Evolutionary conservation across 1,284 basidiomycete species (phyloP).

Genomic region (Termitomyces sp.): DNA sequence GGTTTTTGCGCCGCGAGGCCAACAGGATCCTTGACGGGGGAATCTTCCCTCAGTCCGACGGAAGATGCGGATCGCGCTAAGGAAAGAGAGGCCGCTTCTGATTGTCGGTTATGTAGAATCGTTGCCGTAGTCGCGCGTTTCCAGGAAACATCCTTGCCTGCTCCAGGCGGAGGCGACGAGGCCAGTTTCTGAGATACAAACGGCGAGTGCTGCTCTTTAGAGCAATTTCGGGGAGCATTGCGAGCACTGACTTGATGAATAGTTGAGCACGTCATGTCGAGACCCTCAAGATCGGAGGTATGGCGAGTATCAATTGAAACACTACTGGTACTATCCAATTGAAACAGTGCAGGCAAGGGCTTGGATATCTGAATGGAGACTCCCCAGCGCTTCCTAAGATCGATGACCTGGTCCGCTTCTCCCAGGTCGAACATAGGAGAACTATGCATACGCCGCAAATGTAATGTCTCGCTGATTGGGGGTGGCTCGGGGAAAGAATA

Average conservation of each 20-base stretch:
- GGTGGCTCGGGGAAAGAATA: constrained; percentile 40
- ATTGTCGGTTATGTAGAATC: background rate
- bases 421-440: constrained; percentile 32
- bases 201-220: background rate
- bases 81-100: background rate
- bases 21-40: background rate
- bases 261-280: background rate
- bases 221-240: background rate
- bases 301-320: constrained; percentile 3
- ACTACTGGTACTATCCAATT: constrained; percentile 4
- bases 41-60: background rate
- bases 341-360: background rate
- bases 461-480: constrained; percentile 29
- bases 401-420: constrained; percentile 18
- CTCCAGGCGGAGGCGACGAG: background rate
- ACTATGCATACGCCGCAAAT: constrained; percentile 37
- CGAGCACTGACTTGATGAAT: background rate
- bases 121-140: constrained; percentile 11
- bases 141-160: constrained; percentile 4
- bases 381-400: constrained; percentile 12
- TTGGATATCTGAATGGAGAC: background rate
- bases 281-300: background rate
- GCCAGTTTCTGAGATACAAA: background rate
- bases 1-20: background rate
- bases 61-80: constrained; percentile 11